Conservation (phyloP, 2,329 filamentous ascomycete species). For the Pseudogymnoascus sp. region DNA sequence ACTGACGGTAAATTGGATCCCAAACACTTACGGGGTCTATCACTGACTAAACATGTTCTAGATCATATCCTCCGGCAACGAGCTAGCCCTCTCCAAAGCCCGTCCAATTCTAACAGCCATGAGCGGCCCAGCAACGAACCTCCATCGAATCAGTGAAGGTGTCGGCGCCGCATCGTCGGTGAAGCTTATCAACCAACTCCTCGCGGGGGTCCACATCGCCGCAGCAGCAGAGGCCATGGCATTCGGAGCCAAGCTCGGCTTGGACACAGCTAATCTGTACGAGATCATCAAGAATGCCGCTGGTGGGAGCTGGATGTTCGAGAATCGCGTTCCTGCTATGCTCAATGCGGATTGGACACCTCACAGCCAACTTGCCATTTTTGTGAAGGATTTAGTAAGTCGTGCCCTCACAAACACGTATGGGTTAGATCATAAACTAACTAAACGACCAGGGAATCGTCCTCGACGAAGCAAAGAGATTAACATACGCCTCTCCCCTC, state of each 20-base stretch:
- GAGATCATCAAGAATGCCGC: conserved; percentile 41
- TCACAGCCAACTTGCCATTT: conserved; percentile 33
- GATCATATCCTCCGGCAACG: conserved; percentile 33
- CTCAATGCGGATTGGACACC: conserved; percentile 31
- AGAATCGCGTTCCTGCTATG: conserved; percentile 33
- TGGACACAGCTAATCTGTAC: conserved; percentile 44
- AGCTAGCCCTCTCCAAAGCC: conserved; percentile 22
- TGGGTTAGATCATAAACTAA: conserved; percentile 13
- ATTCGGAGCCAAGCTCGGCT: conserved; percentile 46
- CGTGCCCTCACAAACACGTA: too few species aligned
- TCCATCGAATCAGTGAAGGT: conserved; percentile 49
- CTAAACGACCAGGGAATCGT: conserved; percentile 23
- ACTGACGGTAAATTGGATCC: conserved; percentile 28
- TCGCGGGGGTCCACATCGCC: conserved; percentile 53
- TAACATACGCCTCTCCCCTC: conserved; percentile 27
- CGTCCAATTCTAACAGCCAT: conserved; percentile 30
- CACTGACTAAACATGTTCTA: conserved; percentile 10
- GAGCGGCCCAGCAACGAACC: conserved; percentile 31
- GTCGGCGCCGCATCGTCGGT: conserved; percentile 53
- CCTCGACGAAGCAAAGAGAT: conserved; percentile 30
- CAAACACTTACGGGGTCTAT: too few species aligned
- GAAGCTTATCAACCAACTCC: conserved; percentile 54
- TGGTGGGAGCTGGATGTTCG: conserved; percentile 36
- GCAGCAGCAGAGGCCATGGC: conserved; percentile 51
- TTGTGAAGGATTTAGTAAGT: conserved; percentile 23